Evolutionary conservation across 495 filamentous ascomycete genomes (phyloP).

Genomic region (Annulohypoxylon moriforme): DNA sequence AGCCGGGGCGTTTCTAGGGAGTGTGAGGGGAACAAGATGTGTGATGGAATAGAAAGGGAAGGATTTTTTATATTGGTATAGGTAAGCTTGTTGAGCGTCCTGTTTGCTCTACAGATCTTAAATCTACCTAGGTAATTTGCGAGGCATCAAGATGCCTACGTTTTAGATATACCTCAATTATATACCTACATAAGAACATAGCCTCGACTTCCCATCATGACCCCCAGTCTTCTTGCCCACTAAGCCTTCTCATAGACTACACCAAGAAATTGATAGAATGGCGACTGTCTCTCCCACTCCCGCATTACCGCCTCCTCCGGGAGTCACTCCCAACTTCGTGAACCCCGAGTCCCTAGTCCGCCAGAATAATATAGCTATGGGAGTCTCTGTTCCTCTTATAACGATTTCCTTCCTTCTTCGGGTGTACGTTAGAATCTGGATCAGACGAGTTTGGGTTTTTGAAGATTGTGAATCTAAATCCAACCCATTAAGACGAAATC

Average conservation of each 20-base stretch:
- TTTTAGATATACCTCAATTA: background rate
- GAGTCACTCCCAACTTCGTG: conserved; percentile 22
- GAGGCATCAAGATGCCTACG: background rate
- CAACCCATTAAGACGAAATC: background rate
- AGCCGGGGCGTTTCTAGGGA: background rate
- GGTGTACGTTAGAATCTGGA: conserved; percentile 41
- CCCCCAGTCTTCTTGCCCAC: background rate
- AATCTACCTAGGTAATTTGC: background rate
- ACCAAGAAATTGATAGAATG: background rate
- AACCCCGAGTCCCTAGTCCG: conserved; percentile 14
- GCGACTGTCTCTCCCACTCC: background rate
- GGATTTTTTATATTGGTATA: background rate
- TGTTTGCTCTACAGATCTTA: background rate
- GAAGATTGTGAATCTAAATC: conserved; percentile 46
- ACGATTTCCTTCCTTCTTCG: conserved; percentile 48
- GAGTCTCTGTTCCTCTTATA: conserved; percentile 41
- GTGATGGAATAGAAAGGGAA: background rate
- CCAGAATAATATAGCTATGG: conserved; percentile 35
- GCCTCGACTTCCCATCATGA: background rate
- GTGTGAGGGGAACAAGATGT: background rate
- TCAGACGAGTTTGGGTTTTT: conserved; percentile 43
- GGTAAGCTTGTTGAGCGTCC: background rate
- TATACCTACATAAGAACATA: background rate
- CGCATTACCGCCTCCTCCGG: conserved; percentile 25
- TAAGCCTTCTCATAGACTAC: background rate